These are phyloP conservation scores for Musa schizocarpa DNA, from an alignment of 176 grass and related monocot species.

Conservation along the genomic window DNA sequence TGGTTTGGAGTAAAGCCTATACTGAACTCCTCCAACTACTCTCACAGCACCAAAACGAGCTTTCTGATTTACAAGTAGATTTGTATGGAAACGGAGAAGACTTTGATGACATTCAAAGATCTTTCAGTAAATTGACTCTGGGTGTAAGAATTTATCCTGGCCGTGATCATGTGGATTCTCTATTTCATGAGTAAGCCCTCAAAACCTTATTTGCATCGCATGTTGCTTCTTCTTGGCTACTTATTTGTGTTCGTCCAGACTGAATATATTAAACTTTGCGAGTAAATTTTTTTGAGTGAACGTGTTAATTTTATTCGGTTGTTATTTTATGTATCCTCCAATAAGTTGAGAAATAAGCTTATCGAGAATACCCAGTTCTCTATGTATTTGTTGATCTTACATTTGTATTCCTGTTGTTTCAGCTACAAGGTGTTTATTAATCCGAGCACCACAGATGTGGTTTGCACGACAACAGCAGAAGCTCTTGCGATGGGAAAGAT, in stretches of 20 bases:
- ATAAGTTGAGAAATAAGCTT: no score
- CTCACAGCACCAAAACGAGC: constrained; percentile 46
- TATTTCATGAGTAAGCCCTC: constrained; percentile 75
- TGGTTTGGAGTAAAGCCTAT: constrained; percentile 99
- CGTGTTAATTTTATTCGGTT: not conserved
- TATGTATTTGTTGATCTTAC: not conserved
- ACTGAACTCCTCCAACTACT: constrained; percentile 71
- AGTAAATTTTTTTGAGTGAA: not conserved
- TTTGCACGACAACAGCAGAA: constrained; percentile 94
- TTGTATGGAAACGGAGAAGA: constrained; percentile 96
- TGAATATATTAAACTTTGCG: not conserved
- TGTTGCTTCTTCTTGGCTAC: not conserved
- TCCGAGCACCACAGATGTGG: constrained; percentile 91
- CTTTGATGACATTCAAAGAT: constrained; percentile 51
- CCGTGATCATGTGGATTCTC: constrained; percentile 72
- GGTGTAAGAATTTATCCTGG: constrained; percentile 70
- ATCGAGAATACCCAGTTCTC: not conserved
- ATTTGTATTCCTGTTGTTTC: constrained; percentile 16
- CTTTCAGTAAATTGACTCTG: constrained; percentile 49
- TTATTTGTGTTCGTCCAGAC: not conserved
- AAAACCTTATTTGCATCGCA: not conserved
- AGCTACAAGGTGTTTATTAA: constrained; percentile 99
- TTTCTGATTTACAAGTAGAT: constrained; percentile 73
- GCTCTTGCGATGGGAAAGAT: constrained; percentile 94
- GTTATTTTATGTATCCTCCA: no score